Percentiles rank a stretch among this genome's conserved stretches.
phyloP scores from a whole-genome alignment of 257 asterid genomes.

The Salvia hispanica region DNA sequence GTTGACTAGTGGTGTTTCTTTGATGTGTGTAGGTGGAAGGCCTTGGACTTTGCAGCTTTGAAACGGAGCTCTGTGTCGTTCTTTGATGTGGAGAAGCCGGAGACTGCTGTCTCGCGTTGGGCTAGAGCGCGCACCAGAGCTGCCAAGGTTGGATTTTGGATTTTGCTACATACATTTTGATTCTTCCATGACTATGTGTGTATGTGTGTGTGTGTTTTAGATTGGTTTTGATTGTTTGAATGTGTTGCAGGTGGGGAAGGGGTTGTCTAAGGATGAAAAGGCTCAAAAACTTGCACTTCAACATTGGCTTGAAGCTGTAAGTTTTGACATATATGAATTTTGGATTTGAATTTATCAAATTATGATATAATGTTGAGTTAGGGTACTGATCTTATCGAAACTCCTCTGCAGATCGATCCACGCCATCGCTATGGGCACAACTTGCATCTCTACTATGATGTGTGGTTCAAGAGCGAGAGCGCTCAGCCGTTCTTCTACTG shows the following conservation, averaged over 20 bases:
- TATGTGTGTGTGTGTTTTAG: background rate
- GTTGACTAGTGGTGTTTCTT: slow-evolving; percentile 17
- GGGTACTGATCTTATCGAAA: background rate
- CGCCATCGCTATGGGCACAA: slow-evolving; percentile 98
- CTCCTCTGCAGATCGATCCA: slow-evolving; percentile 76
- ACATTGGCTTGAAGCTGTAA: slow-evolving; percentile 99
- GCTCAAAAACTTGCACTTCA: slow-evolving; percentile 91
- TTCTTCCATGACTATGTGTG: background rate
- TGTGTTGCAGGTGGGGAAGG: slow-evolving; percentile 80
- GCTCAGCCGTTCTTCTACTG: slow-evolving; percentile 93
- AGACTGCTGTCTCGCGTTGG: slow-evolving; percentile 90
- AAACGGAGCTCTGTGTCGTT: slow-evolving; percentile 81
- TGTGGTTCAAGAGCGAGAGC: slow-evolving; percentile 88
- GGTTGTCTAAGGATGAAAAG: slow-evolving; percentile 90
- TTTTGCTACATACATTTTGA: background rate
- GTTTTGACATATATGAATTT: slow-evolving; percentile 24
- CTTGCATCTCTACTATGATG: slow-evolving; percentile 79
- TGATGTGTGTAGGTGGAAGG: slow-evolving; percentile 76
- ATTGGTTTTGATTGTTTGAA: slow-evolving; percentile 6
- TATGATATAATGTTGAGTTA: slow-evolving; percentile 3
- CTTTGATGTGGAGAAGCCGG: slow-evolving; percentile 77
- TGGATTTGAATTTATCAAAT: background rate
- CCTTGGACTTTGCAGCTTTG: slow-evolving; percentile 84
- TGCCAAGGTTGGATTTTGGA: slow-evolving; percentile 56
- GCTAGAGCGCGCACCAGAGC: slow-evolving; percentile 93